Evolutionary conservation across 805 yeast genomes (phyloP).

Genomic region (Sungouiella thailandica): DNA sequence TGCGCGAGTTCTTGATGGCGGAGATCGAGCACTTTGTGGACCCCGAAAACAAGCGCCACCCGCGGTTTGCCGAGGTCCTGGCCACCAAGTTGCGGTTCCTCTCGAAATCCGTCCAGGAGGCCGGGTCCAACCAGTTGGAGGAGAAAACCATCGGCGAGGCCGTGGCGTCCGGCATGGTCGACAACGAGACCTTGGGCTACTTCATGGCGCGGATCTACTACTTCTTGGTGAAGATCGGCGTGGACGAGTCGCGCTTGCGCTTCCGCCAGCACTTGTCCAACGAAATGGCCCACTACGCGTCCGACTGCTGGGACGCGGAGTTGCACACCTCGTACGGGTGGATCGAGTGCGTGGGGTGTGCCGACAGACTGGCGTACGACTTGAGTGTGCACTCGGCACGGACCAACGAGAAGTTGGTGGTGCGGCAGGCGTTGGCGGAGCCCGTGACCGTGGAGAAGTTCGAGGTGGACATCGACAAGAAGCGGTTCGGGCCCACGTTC

Average conservation of each 20-base stretch:
- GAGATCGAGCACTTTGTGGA: slow-evolving; percentile 99
- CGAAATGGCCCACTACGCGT: slow-evolving; percentile 99
- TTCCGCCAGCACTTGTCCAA: slow-evolving; percentile 98
- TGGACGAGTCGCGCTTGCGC: slow-evolving; percentile 75
- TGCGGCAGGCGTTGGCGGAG: slow-evolving; percentile 81
- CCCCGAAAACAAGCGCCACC: slow-evolving; percentile 81
- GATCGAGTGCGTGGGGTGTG: slow-evolving; percentile 99
- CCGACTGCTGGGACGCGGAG: slow-evolving; percentile 99
- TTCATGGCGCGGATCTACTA: slow-evolving; percentile 89
- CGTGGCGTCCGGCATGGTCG: slow-evolving; percentile 80
- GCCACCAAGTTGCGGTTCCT: slow-evolving; percentile 71
- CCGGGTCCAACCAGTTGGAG: slow-evolving; percentile 68
- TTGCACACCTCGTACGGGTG: slow-evolving; percentile 94
- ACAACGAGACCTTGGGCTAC: slow-evolving; percentile 95
- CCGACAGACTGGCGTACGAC: slow-evolving; percentile 98
- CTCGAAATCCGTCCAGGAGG: slow-evolving; percentile 82
- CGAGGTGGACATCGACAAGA: slow-evolving; percentile 86
- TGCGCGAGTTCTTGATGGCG: slow-evolving; percentile 98
- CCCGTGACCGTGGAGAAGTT: slow-evolving; percentile 78
- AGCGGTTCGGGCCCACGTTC: slow-evolving; percentile 96
- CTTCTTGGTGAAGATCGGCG: slow-evolving; percentile 86
- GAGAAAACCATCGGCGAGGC: slow-evolving; percentile 84
- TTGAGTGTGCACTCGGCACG: slow-evolving; percentile 91
- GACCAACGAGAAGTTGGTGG: slow-evolving; percentile 92
- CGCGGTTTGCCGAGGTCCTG: slow-evolving; percentile 70